Evolutionary conservation across 208 protist species (phyloP).

Genomic region (Crithidia brevicula): DNA sequence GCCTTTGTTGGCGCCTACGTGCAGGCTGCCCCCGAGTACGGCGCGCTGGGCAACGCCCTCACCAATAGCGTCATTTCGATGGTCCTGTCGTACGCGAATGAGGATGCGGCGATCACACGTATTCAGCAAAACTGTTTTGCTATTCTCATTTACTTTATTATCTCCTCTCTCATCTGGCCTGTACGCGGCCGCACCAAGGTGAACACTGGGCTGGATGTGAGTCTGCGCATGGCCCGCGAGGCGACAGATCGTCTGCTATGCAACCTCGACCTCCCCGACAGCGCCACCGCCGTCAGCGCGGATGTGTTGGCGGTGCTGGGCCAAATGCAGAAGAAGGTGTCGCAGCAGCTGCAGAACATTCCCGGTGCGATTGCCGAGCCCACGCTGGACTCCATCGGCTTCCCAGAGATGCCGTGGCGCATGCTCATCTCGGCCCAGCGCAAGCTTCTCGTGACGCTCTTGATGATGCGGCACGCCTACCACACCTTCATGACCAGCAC

Average conservation of each 20-base stretch:
- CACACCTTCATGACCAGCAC: conserved; percentile 82
- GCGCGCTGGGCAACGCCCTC: conserved; percentile 73
- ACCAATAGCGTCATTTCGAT: conserved; percentile 84
- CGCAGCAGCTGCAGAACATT: conserved; percentile 50
- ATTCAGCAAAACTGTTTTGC: conserved; percentile 92
- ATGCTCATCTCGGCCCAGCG: conserved; percentile 61
- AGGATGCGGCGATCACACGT: conserved; percentile 67
- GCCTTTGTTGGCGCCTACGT: conserved; percentile 81
- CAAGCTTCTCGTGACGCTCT: conserved; percentile 64
- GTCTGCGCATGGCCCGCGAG: conserved; percentile 76
- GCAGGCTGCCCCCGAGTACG: conserved; percentile 64
- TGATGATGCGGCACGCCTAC: conserved; percentile 87
- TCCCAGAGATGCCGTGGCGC: conserved; percentile 69
- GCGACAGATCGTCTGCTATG: conserved; percentile 65
- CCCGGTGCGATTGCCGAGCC: conserved; percentile 64
- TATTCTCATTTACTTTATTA: conserved; percentile 86
- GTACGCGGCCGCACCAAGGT: conserved; percentile 76
- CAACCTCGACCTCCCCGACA: conserved; percentile 85
- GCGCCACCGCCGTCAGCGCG: conserved; percentile 59
- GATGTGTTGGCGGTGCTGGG: conserved; percentile 47
- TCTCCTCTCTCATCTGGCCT: conserved; percentile 83
- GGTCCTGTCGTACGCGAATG: conserved; percentile 68
- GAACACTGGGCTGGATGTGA: conserved; percentile 70
- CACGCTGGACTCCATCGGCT: conserved; percentile 81
- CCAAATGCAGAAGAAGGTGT: conserved; percentile 69